These are phyloP conservation scores for Sphagnum fallax DNA, from an alignment of 228 moss, liverwort and hornwort species.

Conservation along the genomic window DNA sequence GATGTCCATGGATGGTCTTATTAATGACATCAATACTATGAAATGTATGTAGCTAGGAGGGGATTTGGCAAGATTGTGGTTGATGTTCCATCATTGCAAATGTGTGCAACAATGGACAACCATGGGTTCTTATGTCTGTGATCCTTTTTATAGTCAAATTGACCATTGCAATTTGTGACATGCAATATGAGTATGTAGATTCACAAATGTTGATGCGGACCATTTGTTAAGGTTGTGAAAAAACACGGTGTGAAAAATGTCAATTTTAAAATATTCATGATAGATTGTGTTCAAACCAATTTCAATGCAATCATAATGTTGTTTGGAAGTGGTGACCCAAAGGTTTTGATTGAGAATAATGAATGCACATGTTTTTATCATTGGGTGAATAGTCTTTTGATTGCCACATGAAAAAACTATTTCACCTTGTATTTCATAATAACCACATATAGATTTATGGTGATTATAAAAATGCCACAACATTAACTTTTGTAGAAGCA, in stretches of 20 bases:
- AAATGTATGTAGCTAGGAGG: neutral
- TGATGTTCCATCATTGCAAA: neutral
- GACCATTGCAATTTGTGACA: conserved; percentile 1
- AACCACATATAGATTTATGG: neutral
- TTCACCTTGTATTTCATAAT: neutral
- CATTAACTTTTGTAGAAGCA: neutral
- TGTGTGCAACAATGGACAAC: neutral
- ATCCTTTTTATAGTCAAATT: neutral
- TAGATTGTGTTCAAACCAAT: neutral
- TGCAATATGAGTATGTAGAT: neutral
- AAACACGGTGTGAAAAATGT: neutral
- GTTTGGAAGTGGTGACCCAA: neutral
- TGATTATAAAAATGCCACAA: neutral
- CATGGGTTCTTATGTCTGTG: neutral
- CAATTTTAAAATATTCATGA: neutral
- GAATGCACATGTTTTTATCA: neutral
- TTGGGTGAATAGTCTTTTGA: neutral
- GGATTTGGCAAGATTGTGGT: neutral
- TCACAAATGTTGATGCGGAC: neutral
- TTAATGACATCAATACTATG: neutral
- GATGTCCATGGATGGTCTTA: neutral
- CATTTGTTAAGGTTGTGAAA: neutral
- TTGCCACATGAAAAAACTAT: neutral
- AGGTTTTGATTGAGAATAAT: neutral
- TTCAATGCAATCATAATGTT: neutral